Conservation (phyloP, 2,329 filamentous ascomycete genomes). For the Aspergillus sp. region DNA sequence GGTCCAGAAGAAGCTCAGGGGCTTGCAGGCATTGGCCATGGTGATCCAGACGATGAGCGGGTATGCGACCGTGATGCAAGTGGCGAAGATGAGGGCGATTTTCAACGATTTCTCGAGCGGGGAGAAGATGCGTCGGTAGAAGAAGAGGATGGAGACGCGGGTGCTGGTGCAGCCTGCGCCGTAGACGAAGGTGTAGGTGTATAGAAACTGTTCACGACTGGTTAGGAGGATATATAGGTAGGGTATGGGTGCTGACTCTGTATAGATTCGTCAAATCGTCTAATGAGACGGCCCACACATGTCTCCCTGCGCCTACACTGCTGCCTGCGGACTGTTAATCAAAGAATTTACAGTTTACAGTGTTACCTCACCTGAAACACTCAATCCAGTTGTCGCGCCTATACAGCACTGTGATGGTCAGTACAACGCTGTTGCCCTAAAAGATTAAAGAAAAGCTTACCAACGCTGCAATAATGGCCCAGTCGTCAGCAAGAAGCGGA, state of each 20-base stretch:
- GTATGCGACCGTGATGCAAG: constrained; percentile 13
- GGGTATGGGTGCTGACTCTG: constrained; percentile 7
- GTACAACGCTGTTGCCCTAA: background rate
- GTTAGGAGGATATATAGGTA: background rate
- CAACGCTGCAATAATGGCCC: constrained; percentile 12
- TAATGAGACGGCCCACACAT: constrained; percentile 15
- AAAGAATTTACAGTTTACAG: no score
- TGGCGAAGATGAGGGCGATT: constrained; percentile 4
- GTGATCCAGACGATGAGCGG: constrained; percentile 13
- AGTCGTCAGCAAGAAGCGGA: constrained; percentile 17
- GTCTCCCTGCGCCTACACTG: constrained; percentile 9
- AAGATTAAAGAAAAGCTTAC: constrained; percentile 1
- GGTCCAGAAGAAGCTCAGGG: constrained; percentile 17
- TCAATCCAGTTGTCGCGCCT: constrained; percentile 9
- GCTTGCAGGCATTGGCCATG: constrained; percentile 15
- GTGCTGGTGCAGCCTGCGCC: constrained; percentile 15
- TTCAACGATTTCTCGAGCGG: constrained; percentile 12
- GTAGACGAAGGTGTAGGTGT: constrained; percentile 19
- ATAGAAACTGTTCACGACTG: constrained; percentile 6
- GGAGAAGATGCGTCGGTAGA: constrained; percentile 24
- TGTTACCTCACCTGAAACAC: constrained; percentile 4
- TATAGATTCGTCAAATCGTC: constrained; percentile 9
- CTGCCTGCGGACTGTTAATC: constrained; percentile 1
- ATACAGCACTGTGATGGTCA: background rate
- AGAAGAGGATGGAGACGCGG: constrained; percentile 23